These are phyloP conservation scores for Sequoiadendron giganteum DNA, from an alignment of 75 land plant genomes.

Conservation along the genomic window DNA sequence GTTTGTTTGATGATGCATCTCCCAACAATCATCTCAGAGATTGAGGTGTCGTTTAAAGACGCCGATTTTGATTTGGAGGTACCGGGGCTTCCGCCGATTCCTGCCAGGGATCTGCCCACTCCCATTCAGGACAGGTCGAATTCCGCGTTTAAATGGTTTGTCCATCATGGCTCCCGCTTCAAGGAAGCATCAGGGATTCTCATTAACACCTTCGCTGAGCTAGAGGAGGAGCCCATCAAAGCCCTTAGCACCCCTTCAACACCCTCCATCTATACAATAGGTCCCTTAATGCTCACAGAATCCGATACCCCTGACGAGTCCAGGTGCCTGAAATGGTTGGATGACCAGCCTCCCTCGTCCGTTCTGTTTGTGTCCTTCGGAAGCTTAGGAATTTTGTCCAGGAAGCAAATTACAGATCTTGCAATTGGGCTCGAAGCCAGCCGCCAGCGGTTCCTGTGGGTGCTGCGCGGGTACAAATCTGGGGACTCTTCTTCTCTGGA, in stretches of 20 bases:
- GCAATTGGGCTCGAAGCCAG: slow-evolving; percentile 25
- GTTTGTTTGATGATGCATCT: slow-evolving; percentile 22
- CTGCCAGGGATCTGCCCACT: slow-evolving; percentile 24
- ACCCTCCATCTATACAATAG: slow-evolving; percentile 39
- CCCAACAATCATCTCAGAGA: slow-evolving; percentile 17
- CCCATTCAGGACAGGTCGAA: slow-evolving; percentile 31
- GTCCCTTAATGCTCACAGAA: slow-evolving; percentile 27
- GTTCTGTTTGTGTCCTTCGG: slow-evolving; percentile 54
- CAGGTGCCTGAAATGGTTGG: slow-evolving; percentile 50
- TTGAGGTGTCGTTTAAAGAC: slow-evolving; percentile 19
- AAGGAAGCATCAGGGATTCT: slow-evolving; percentile 44
- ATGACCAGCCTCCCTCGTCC: slow-evolving; percentile 47
- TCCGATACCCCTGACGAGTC: background rate
- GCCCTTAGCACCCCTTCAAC: background rate
- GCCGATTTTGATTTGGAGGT: slow-evolving; percentile 24
- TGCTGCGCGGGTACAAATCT: slow-evolving; percentile 30
- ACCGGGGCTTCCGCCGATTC: slow-evolving; percentile 41
- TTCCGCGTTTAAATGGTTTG: slow-evolving; percentile 15
- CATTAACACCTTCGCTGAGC: slow-evolving; percentile 52
- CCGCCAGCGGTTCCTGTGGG: slow-evolving; percentile 37
- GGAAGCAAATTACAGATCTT: slow-evolving; percentile 27
- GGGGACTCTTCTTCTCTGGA: slow-evolving; percentile 24
- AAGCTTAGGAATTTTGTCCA: slow-evolving; percentile 34
- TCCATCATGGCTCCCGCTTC: slow-evolving; percentile 15
- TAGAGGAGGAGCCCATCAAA: slow-evolving; percentile 29